Evolutionary conservation across 2,329 filamentous ascomycete species (phyloP).

Genomic region (Pyrenochaeta sp.): DNA sequence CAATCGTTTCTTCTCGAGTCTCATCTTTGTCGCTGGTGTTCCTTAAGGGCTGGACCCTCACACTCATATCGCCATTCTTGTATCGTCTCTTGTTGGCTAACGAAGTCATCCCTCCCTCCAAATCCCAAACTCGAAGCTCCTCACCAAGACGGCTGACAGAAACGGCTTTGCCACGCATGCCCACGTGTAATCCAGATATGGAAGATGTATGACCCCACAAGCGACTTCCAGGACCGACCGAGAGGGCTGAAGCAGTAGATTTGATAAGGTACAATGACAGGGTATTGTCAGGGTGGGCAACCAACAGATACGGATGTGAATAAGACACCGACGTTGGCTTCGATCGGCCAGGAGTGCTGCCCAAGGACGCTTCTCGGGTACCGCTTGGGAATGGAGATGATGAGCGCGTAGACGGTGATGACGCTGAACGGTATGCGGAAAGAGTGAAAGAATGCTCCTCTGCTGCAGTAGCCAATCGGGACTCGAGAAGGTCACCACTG

Average conservation of each 20-base stretch:
- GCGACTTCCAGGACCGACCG: conserved; percentile 75
- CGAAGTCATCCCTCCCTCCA: conserved; percentile 73
- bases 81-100: conserved; percentile 51
- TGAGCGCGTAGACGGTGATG: conserved; percentile 35
- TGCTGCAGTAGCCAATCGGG: conserved; percentile 60
- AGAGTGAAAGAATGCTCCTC: conserved; percentile 56
- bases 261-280: conserved; percentile 82
- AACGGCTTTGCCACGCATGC: conserved; percentile 83
- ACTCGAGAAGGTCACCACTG: conserved; percentile 57
- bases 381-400: conserved; percentile 33
- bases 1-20: conserved; percentile 29
- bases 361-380: conserved; percentile 28
- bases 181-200: conserved; percentile 85
- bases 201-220: conserved; percentile 93
- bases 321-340: conserved; percentile 62
- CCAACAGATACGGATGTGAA: conserved; percentile 82
- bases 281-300: conserved; percentile 86
- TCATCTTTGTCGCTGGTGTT: conserved; percentile 17
- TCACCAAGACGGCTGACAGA: conserved; percentile 83
- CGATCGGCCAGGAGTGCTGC: conserved; percentile 30
- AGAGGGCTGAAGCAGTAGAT: conserved; percentile 70
- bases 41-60: conserved; percentile 58
- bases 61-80: conserved; percentile 58
- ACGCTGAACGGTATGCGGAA: conserved; percentile 34
- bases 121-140: conserved; percentile 79